Conservation (phyloP, 2,329 filamentous ascomycete species). For the Geosmithia putterillii region DNA sequence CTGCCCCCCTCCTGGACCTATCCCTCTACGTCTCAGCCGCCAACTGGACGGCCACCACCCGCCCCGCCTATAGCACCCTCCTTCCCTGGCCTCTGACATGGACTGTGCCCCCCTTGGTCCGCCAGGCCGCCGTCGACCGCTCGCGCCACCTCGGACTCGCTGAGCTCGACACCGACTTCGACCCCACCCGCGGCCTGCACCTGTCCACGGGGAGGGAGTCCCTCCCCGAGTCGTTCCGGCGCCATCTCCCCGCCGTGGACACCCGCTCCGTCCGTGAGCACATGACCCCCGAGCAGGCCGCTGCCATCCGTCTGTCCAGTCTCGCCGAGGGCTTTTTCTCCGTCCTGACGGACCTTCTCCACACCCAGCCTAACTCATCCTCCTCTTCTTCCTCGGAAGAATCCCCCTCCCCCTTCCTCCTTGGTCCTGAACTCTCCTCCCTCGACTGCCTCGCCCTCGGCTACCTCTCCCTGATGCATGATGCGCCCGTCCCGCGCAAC, state of each 20-base stretch:
- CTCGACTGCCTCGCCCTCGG: slow-evolving; percentile 73
- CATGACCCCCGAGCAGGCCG: slow-evolving; percentile 58
- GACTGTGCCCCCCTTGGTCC: slow-evolving; percentile 64
- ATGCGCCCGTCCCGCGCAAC: slow-evolving; percentile 28
- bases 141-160: slow-evolving; percentile 61
- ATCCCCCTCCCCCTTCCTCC: not conserved
- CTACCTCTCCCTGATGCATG: slow-evolving; percentile 64
- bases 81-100: slow-evolving; percentile 84
- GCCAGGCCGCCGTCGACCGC: slow-evolving; percentile 55
- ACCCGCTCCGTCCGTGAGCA: slow-evolving; percentile 48
- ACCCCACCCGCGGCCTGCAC: slow-evolving; percentile 22
- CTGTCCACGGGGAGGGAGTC: slow-evolving; percentile 21
- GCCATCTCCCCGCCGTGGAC: slow-evolving; percentile 18
- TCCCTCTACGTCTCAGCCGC: slow-evolving; percentile 82
- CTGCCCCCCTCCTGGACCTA: slow-evolving; percentile 70
- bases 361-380: not conserved
- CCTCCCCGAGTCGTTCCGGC: slow-evolving; percentile 25
- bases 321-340: slow-evolving; percentile 60
- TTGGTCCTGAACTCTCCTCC: slow-evolving; percentile 9
- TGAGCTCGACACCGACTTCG: slow-evolving; percentile 50
- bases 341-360: slow-evolving; percentile 50
- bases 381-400: not conserved
- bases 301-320: slow-evolving; percentile 64
- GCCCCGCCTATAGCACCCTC: slow-evolving; percentile 68
- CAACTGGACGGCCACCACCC: slow-evolving; percentile 70